Conservation (phyloP, 371 early-diverging fungal genomes). For the Lichtheimia ornata region DNA sequence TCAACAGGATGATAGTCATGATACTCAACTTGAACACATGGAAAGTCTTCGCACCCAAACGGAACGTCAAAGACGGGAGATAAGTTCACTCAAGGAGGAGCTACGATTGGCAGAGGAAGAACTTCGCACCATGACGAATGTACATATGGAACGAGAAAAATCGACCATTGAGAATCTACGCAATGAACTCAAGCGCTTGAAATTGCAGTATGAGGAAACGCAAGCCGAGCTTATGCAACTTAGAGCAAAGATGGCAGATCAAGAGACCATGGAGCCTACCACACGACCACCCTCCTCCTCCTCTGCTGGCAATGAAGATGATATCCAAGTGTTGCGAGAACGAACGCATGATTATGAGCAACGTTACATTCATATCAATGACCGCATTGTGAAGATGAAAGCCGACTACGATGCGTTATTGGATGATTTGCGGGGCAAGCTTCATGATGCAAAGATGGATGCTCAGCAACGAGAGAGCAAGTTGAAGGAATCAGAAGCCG, state of each 20-base stretch:
- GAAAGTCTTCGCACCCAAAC: neutral
- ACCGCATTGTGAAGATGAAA: neutral
- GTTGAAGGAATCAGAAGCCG: neutral
- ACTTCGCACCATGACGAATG: neutral
- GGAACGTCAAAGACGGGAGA: neutral
- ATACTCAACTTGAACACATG: neutral
- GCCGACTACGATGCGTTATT: conserved; percentile 5
- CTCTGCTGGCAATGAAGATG: neutral
- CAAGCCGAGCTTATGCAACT: neutral
- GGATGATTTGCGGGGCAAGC: conserved; percentile 11
- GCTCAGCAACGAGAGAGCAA: neutral
- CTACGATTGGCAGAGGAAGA: neutral
- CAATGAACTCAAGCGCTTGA: neutral
- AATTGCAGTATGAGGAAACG: neutral
- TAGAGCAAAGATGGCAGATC: neutral
- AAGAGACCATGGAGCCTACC: no score
- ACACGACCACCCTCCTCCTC: neutral
- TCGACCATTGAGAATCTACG: neutral
- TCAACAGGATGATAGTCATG: neutral
- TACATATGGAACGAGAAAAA: neutral
- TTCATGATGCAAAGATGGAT: conserved; percentile 10
- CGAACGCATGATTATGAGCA: neutral
- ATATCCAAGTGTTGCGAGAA: neutral
- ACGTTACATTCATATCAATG: neutral
- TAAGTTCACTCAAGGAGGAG: neutral